phyloP scores from a whole-genome alignment of 1,284 basidiomycete genomes.

The Phaffia rhodozyma region DNA sequence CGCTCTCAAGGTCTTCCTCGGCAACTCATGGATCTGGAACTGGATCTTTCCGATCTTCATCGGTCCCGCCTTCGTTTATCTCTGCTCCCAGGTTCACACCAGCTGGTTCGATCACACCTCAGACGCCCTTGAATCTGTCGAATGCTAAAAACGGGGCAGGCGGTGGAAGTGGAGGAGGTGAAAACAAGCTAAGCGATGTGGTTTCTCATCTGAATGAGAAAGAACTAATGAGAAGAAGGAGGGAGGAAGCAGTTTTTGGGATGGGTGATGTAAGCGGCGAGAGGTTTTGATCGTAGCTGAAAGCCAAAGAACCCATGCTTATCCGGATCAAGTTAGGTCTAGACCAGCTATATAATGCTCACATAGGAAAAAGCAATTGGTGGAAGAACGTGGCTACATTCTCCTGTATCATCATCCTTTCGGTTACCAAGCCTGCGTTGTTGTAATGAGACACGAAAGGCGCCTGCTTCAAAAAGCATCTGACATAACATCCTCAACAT shows the following conservation, averaged over 20 bases:
- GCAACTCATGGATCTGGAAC: neutral
- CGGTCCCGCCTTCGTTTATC: conserved; percentile 16
- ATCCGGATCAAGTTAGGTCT: too few relatives aligned
- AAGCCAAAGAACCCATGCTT: too few relatives aligned
- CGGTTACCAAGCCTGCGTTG: too few relatives aligned
- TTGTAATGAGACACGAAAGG: too few relatives aligned
- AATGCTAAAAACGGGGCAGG: conserved; percentile 28
- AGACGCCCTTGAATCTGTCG: conserved; percentile 1
- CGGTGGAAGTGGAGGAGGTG: conserved; percentile 7
- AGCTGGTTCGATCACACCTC: conserved; percentile 28
- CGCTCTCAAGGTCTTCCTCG: conserved; percentile 3
- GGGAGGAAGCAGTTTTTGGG: conserved; percentile 22
- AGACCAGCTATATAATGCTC: too few relatives aligned
- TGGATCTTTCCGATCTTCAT: neutral
- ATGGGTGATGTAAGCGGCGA: conserved; percentile 6
- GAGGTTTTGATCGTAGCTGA: too few relatives aligned
- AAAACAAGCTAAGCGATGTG: conserved; percentile 34
- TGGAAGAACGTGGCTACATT: too few relatives aligned
- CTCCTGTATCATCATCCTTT: too few relatives aligned
- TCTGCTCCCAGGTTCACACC: conserved; percentile 30
- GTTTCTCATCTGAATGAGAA: conserved; percentile 44
- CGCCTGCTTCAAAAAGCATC: too few relatives aligned
- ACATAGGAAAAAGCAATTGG: too few relatives aligned
- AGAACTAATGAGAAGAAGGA: conserved; percentile 13
- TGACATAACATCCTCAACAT: too few relatives aligned